phyloP scores from a whole-genome alignment of 805 yeast genomes.

The Ogataea methylovora region DNA sequence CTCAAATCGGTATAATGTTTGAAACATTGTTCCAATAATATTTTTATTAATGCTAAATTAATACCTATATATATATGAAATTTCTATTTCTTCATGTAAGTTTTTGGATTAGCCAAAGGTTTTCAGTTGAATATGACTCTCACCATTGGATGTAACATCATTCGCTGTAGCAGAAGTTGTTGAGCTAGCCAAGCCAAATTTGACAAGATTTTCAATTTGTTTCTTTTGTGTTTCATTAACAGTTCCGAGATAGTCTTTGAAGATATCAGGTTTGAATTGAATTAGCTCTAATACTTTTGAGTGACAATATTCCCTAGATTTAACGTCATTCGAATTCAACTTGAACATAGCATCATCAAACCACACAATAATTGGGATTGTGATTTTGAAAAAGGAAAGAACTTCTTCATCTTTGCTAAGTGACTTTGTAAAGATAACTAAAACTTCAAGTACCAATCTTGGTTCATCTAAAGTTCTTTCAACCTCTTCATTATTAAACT shows the following conservation, averaged over 20 bases:
- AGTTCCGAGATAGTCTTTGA: slow-evolving; percentile 37
- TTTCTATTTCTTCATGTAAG: neutral
- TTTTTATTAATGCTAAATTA: too few relatives aligned
- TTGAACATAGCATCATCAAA: slow-evolving; percentile 17
- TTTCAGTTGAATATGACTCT: slow-evolving; percentile 41
- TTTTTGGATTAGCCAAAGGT: slow-evolving; percentile 28
- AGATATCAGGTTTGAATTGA: slow-evolving; percentile 33
- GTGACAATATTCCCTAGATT: slow-evolving; percentile 32
- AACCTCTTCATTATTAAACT: slow-evolving; percentile 3
- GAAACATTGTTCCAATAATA: too few relatives aligned
- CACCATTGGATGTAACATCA: slow-evolving; percentile 6
- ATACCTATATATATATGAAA: too few relatives aligned
- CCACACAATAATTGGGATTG: slow-evolving; percentile 24
- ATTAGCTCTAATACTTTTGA: slow-evolving; percentile 42
- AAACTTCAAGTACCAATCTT: slow-evolving; percentile 39
- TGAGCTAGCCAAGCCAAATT: slow-evolving; percentile 21
- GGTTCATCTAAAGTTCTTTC: slow-evolving; percentile 22
- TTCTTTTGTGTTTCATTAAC: slow-evolving; percentile 34
- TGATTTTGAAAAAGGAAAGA: slow-evolving; percentile 21
- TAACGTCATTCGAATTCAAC: slow-evolving; percentile 11
- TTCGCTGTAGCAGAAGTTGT: slow-evolving; percentile 5
- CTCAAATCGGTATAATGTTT: too few relatives aligned
- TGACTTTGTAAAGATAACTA: slow-evolving; percentile 36
- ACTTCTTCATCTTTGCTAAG: slow-evolving; percentile 24
- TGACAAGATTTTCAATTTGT: slow-evolving; percentile 36